These are phyloP conservation scores for Penicillium nordicum DNA, from an alignment of 2,329 filamentous ascomycete genomes.

Conservation along the genomic window DNA sequence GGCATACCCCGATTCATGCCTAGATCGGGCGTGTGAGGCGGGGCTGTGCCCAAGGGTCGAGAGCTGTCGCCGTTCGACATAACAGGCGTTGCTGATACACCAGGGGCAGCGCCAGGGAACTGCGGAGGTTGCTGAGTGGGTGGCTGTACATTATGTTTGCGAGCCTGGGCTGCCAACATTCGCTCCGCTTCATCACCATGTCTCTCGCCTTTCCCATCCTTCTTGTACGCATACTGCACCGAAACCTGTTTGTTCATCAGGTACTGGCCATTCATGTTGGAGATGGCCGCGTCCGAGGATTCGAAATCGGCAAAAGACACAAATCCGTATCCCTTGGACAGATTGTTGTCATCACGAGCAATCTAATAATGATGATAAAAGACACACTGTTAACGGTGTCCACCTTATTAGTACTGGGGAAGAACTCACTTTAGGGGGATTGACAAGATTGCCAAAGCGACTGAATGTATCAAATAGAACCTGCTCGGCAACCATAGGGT, in stretches of 20 bases:
- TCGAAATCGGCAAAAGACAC: slow-evolving; percentile 92
- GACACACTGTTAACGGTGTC: neutral
- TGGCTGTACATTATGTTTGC: slow-evolving; percentile 87
- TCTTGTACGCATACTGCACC: slow-evolving; percentile 98
- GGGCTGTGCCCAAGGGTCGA: slow-evolving; percentile 32
- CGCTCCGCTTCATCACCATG: slow-evolving; percentile 94
- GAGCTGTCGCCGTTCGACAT: slow-evolving; percentile 44
- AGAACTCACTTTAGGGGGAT: slow-evolving; percentile 70
- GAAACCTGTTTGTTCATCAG: slow-evolving; percentile 95
- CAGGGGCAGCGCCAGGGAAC: slow-evolving; percentile 53
- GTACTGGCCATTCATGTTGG: slow-evolving; percentile 93
- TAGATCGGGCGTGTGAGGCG: slow-evolving; percentile 28
- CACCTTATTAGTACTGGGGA: neutral
- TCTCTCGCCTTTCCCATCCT: slow-evolving; percentile 93
- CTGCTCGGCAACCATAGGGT: slow-evolving; percentile 92
- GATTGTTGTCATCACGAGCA: slow-evolving; percentile 80
- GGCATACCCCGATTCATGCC: slow-evolving; percentile 42
- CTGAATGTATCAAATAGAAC: slow-evolving; percentile 92
- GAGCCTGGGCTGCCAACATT: slow-evolving; percentile 84
- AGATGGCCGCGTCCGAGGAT: slow-evolving; percentile 83
- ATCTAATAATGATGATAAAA: slow-evolving; percentile 43
- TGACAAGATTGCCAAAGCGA: slow-evolving; percentile 81
- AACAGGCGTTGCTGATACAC: slow-evolving; percentile 40
- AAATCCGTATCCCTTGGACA: slow-evolving; percentile 95
- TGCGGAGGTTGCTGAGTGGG: slow-evolving; percentile 70